A percentile compares a stretch with the other conserved stretches of the same genome.
Conservation (phyloP, 2,329 filamentous ascomycete species). For the Hyphodiscus sp. region DNA sequence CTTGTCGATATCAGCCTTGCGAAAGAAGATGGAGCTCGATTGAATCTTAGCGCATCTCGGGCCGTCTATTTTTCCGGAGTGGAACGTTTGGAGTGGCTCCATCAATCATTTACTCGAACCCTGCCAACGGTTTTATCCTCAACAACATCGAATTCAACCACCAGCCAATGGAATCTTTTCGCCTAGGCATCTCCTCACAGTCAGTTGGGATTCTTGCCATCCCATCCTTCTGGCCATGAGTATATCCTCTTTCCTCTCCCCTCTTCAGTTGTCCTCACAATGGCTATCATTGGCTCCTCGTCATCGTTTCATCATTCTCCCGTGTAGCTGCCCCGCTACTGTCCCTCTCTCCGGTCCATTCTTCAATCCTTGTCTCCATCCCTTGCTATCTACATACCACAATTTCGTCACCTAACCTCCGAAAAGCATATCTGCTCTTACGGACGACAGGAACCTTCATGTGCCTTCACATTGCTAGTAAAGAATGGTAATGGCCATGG, state of each 20-base stretch:
- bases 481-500: slow-evolving; percentile 17
- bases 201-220: neutral
- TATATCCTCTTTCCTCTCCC: neutral
- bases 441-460: slow-evolving; percentile 1
- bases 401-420: neutral
- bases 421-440: neutral
- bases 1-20: neutral
- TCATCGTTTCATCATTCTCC: slow-evolving; percentile 3
- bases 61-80: neutral
- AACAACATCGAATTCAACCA: neutral
- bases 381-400: slow-evolving; percentile 1
- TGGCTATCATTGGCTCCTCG: neutral
- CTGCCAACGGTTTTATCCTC: neutral
- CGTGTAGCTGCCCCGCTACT: slow-evolving; percentile 8
- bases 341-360: neutral
- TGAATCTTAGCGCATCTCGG: neutral
- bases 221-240: neutral
- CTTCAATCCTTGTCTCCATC: neutral
- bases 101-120: neutral
- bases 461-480: neutral
- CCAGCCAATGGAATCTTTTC: neutral
- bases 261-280: neutral
- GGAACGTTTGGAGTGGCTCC: too few species aligned
- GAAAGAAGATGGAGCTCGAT: neutral
- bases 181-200: neutral